Conservation (phyloP, 768 basidiomycete genomes). For the Rhodotorula kratochvilovae region DNA sequence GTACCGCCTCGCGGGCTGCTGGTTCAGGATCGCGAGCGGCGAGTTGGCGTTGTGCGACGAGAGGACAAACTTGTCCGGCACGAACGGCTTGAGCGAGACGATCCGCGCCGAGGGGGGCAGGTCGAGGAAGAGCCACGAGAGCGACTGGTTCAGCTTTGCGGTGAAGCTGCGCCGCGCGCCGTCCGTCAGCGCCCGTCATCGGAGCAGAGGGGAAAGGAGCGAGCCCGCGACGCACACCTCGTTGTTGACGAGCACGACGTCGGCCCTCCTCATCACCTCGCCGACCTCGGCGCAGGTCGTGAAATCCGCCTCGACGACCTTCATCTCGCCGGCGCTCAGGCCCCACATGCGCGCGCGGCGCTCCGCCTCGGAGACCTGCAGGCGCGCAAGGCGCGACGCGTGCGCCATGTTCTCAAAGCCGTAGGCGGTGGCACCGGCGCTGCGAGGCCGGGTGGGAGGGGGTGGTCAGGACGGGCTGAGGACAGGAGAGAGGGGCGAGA, state of each 20-base stretch:
- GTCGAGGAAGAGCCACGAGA: conserved; percentile 86
- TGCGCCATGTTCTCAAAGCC: conserved; percentile 74
- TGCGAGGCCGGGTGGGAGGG: background rate
- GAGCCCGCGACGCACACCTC: conserved; percentile 29
- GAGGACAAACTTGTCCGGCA: conserved; percentile 75
- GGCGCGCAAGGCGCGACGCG: conserved; percentile 72
- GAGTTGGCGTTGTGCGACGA: conserved; percentile 81
- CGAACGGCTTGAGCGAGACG: conserved; percentile 79
- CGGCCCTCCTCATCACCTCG: conserved; percentile 67
- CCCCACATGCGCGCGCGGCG: conserved; percentile 89
- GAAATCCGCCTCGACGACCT: conserved; percentile 83
- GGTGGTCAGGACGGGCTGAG: background rate
- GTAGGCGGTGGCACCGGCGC: conserved; percentile 65
- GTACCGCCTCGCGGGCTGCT: conserved; percentile 12
- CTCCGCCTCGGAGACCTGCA: conserved; percentile 68
- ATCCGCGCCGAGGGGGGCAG: conserved; percentile 88
- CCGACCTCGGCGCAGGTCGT: conserved; percentile 62
- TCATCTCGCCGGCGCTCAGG: conserved; percentile 65
- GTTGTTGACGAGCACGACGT: conserved; percentile 82
- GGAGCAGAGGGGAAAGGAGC: background rate
- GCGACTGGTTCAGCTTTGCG: conserved; percentile 65
- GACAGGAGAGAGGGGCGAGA: background rate
- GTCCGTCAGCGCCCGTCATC: no score
- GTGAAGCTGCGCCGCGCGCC: conserved; percentile 48
- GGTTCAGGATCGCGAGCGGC: conserved; percentile 67